These are phyloP conservation scores for Pachysandra terminalis DNA, from an alignment of 164 flowering plant genomes.

Conservation along the genomic window DNA sequence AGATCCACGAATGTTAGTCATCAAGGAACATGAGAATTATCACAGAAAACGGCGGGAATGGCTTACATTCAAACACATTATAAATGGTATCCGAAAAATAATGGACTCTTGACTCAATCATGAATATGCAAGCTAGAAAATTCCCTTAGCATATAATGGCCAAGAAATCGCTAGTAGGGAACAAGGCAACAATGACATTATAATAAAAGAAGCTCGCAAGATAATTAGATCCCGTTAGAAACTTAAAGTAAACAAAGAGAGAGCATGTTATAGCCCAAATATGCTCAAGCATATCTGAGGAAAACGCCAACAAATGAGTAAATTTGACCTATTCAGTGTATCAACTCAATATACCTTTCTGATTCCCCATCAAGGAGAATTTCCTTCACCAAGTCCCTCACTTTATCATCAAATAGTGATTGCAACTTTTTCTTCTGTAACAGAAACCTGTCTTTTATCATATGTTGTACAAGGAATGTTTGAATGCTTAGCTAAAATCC, in stretches of 20 bases:
- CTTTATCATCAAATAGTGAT: slow-evolving; percentile 62
- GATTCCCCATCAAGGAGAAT: slow-evolving; percentile 53
- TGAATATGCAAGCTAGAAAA: neutral
- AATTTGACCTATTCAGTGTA: no score
- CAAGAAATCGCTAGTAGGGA: neutral
- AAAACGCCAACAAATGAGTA: no score
- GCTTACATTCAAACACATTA: neutral
- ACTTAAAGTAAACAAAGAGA: no score
- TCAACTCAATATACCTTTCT: slow-evolving; percentile 12
- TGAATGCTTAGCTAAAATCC: neutral
- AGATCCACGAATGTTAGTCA: no score
- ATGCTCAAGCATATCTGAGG: neutral
- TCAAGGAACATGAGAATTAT: no score
- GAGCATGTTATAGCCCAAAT: neutral
- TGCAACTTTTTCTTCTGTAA: slow-evolving; percentile 75
- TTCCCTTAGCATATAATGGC: neutral
- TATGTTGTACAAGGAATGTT: neutral
- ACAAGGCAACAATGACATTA: neutral
- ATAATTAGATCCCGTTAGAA: no score
- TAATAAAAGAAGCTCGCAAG: no score
- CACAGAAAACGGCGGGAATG: neutral
- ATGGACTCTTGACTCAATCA: neutral
- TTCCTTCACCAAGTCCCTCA: slow-evolving; percentile 64
- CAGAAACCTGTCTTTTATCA: slow-evolving; percentile 24
- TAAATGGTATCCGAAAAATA: neutral